Percentiles rank a stretch among this genome's conserved stretches.
Evolutionary conservation across 345 rosid genomes (phyloP).

Genomic region (Sonneratia caseolaris): DNA sequence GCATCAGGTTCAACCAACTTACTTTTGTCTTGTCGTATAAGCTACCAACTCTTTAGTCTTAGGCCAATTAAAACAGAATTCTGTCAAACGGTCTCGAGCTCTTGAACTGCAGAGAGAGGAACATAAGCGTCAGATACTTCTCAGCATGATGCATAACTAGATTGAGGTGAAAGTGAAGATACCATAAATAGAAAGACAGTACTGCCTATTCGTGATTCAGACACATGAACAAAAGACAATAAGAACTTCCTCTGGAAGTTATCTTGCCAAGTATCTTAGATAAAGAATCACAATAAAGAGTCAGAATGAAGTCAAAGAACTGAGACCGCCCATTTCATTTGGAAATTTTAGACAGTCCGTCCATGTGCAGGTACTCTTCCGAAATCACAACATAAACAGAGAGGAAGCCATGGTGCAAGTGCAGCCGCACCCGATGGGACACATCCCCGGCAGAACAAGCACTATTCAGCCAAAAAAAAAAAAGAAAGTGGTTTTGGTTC

Average conservation of each 20-base stretch:
- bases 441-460: not conserved
- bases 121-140: too few relatives aligned
- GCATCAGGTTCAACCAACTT: too few relatives aligned
- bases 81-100: too few relatives aligned
- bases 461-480: not conserved
- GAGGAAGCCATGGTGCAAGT: not conserved
- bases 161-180: too few relatives aligned
- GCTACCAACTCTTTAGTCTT: too few relatives aligned
- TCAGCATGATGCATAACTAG: too few relatives aligned
- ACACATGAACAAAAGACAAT: slow-evolving; percentile 28
- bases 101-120: too few relatives aligned
- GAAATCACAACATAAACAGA: not conserved
- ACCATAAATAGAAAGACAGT: too few relatives aligned
- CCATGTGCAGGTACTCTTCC: not conserved
- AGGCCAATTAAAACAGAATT: too few relatives aligned
- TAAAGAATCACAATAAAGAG: slow-evolving; percentile 17
- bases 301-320: slow-evolving; percentile 7
- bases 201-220: slow-evolving; percentile 9
- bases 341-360: not conserved
- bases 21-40: too few relatives aligned
- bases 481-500: not conserved
- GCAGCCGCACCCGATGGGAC: not conserved
- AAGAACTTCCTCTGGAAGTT: slow-evolving; percentile 23
- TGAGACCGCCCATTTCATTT: slow-evolving; percentile 20
- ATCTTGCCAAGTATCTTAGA: slow-evolving; percentile 32